Conservation (phyloP, 169 alveolate genomes). For the Cryptosporidium viatorum region DNA sequence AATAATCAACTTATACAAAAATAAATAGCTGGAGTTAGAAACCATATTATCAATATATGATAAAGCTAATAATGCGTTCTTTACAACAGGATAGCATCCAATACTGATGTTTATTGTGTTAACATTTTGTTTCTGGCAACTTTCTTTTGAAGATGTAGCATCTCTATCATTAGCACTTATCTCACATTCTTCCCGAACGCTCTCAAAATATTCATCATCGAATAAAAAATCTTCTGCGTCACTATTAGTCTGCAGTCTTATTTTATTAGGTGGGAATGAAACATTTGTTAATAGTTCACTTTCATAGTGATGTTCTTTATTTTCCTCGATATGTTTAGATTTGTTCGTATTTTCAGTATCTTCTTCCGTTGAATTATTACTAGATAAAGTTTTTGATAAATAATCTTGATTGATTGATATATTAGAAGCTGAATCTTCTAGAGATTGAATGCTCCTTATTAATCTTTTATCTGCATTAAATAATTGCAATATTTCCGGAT, state of each 20-base stretch:
- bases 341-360: neutral
- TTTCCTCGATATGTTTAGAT: neutral
- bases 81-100: conserved; percentile 44
- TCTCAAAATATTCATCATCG: conserved; percentile 53
- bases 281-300: conserved; percentile 39
- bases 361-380: neutral
- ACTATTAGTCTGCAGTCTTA: conserved; percentile 39
- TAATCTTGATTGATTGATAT: neutral
- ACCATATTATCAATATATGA: conserved; percentile 44
- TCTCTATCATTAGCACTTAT: neutral
- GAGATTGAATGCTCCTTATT: conserved; percentile 16
- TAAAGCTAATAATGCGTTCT: conserved; percentile 34
- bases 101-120: conserved; percentile 8
- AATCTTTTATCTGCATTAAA: conserved; percentile 12
- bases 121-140: neutral
- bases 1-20: conserved; percentile 23
- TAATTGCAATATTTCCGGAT: conserved; percentile 23
- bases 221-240: conserved; percentile 26
- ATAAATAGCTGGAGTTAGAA: conserved; percentile 34
- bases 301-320: neutral
- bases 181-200: neutral
- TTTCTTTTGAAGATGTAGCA: neutral
- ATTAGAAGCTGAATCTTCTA: neutral
- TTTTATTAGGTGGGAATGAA: conserved; percentile 61
- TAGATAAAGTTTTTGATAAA: neutral